These are phyloP conservation scores for Mortierella antarctica DNA, from an alignment of 192 early-diverging fungal species.

Conservation along the genomic window DNA sequence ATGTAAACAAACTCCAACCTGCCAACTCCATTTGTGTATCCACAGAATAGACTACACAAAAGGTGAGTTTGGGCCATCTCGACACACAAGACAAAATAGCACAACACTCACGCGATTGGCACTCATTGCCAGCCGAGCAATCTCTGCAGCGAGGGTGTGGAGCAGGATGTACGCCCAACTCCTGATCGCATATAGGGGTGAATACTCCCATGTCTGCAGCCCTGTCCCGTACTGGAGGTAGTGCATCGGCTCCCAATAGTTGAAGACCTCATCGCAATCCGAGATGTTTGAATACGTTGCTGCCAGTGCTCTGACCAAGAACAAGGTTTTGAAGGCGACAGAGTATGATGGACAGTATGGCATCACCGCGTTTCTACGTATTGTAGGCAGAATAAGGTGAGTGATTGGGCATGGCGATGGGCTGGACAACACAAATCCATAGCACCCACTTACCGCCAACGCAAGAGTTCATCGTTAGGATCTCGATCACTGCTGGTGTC, in stretches of 20 bases:
- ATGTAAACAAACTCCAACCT: neutral
- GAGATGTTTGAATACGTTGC: slow-evolving; percentile 67
- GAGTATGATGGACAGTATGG: slow-evolving; percentile 63
- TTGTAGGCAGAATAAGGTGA: neutral
- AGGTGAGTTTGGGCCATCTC: slow-evolving; percentile 13
- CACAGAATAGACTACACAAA: neutral
- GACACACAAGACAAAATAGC: neutral
- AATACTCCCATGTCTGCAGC: slow-evolving; percentile 98
- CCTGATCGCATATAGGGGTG: slow-evolving; percentile 86
- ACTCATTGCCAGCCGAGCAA: slow-evolving; percentile 59
- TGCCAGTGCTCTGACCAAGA: slow-evolving; percentile 63
- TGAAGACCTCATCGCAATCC: slow-evolving; percentile 93
- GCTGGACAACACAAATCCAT: too few species aligned
- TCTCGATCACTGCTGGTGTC: slow-evolving; percentile 4
- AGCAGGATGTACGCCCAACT: slow-evolving; percentile 84
- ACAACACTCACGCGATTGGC: slow-evolving; percentile 51
- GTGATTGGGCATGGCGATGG: neutral
- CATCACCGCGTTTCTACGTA: neutral
- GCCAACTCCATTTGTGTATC: neutral
- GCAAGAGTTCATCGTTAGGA: slow-evolving; percentile 9
- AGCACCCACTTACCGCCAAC: neutral
- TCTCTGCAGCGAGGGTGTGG: slow-evolving; percentile 62
- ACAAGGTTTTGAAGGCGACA: slow-evolving; percentile 63
- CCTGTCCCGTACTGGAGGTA: slow-evolving; percentile 86
- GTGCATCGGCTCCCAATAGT: slow-evolving; percentile 97